Base-by-base conservation (phyloP, 176 grass and related monocot species). In the Canna indica region DNA sequence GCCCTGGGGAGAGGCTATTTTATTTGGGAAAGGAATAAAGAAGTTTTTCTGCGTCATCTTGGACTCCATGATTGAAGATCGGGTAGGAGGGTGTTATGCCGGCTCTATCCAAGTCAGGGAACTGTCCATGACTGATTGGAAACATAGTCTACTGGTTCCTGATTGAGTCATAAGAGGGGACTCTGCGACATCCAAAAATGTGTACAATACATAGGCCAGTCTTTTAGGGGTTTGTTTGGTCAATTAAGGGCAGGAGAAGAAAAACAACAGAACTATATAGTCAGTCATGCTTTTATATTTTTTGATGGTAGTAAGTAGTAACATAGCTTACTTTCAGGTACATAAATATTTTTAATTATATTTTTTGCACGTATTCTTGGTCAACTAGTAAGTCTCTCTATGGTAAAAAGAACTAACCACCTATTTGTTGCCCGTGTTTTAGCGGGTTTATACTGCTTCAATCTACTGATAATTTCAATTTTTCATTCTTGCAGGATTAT, bases 401-500 rank as follows among this genome's bases (percentile, higher is more conserved):
- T n/a, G 17, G 52, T 60, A 60, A 60, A 30, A 8, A 8, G 7
- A 7, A 7, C 10, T 68, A 68, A 26, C 36, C 0, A 68, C 7
- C 31, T 56, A 34, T 10, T 26, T 3, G 17, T 2, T 60, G 58
- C 13, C 27, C 11, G 22, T 26, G 18, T 15, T 53, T 12, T 58
- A 6, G 33, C 4, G 6, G 33, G 35, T 2, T 59, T 12, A 54
- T 54, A 7, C 50, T 18, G 20, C n/a, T 57, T 42, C 73, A 14
- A 31, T 69, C 10, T 71, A 56, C 73, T 91, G 22, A 91, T 68
- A 20, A 24, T 30, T 69, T 16, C 48, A 7, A 36, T 69, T 11
- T 53, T 86, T 88, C 26, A 20, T 25, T 60, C 10, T 73, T 71
- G 35, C 94, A 97, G 94, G 94, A 75, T 52, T 97, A 65, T 97